These are phyloP conservation scores for Coemansia furcata DNA, from an alignment of 192 early-diverging fungal genomes.

Conservation along the genomic window DNA sequence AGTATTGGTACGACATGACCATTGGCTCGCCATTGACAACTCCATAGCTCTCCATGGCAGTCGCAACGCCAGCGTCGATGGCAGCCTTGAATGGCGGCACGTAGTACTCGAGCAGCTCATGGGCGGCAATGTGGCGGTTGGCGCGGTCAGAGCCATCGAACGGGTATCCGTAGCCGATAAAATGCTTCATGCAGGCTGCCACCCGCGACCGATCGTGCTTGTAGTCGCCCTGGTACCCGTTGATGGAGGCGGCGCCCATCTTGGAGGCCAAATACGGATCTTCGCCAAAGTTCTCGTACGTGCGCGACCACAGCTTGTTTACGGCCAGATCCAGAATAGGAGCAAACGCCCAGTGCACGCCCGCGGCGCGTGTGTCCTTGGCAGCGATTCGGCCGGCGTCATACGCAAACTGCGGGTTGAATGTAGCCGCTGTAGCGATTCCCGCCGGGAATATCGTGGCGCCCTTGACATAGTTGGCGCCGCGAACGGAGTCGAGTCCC, in stretches of 20 bases:
- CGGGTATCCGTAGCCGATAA: constrained; percentile 63
- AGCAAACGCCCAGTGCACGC: constrained; percentile 64
- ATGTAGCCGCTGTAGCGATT: constrained; percentile 59
- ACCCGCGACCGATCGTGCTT: constrained; percentile 60
- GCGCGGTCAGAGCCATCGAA: constrained; percentile 47
- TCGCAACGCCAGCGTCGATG: constrained; percentile 57
- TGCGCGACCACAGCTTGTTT: constrained; percentile 60
- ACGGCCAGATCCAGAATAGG: constrained; percentile 59
- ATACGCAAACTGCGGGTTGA: constrained; percentile 58
- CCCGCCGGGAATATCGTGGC: constrained; percentile 60
- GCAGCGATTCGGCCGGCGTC: constrained; percentile 60
- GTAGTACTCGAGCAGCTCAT: constrained; percentile 61
- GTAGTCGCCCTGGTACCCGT: constrained; percentile 68
- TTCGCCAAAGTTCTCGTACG: constrained; percentile 61
- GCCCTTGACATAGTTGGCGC: constrained; percentile 65
- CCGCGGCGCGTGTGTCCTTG: constrained; percentile 63
- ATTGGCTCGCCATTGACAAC: constrained; percentile 62
- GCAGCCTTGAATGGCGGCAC: constrained; percentile 62
- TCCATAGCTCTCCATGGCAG: constrained; percentile 64
- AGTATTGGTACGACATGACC: constrained; percentile 55
- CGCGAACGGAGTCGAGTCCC: constrained; percentile 65
- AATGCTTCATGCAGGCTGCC: constrained; percentile 66
- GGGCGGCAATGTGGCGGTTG: constrained; percentile 50
- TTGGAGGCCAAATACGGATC: constrained; percentile 57
- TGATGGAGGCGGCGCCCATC: constrained; percentile 56